Evolutionary conservation across 1,284 basidiomycete species (phyloP), one percentile per base, ranked within the genome.

Genomic region (Wallemia hederae): DNA sequence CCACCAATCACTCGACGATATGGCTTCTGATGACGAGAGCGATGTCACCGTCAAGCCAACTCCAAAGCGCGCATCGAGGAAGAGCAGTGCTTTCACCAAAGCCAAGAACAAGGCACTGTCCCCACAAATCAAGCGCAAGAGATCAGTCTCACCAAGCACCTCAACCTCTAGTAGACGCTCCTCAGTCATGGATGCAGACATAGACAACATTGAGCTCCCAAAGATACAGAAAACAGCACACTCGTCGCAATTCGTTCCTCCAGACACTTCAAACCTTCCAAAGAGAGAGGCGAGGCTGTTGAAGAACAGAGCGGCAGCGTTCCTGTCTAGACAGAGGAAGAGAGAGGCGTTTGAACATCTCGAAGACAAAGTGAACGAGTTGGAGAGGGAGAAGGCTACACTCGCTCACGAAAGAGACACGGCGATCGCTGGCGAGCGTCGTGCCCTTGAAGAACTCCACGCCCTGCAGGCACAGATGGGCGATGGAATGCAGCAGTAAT

Each of bases 341-440:
- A 80, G 86, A 63, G 86, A 90, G 72, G 86, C 90, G 72, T 90
- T 88, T 67, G 86, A 90, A 72, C 75, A 72, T 68, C 86, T 90
- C 80, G 85, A 89, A 75, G 72, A 81, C 82, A 87, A 75, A 73
- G 77, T 74, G 62, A 65, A 64, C 27, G 63, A 62, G 11, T 64
- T 71, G 14, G 58, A 62, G 58, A 59, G 24, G 9, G 63, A 63
- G 39, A 61, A 62, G 49, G 56, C 24, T 1, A 25, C 24, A 11
- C 59, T 63, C 24, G 49, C 29, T 19, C 22, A 17, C 29, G 59
- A 59, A n/a, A 49, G 39, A 49, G 39, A 49, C 22, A n/a, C 5
- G 39, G 39, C 39, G 11, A 11, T 49, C 19, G 39, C 61, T 59
- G 29, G 59, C 61, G 19, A 24, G 39, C n/a, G 56, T 57, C 25